These are phyloP conservation scores for Umbilicaria muhlenbergii DNA, from an alignment of 495 filamentous ascomycete species.

Conservation along the genomic window DNA sequence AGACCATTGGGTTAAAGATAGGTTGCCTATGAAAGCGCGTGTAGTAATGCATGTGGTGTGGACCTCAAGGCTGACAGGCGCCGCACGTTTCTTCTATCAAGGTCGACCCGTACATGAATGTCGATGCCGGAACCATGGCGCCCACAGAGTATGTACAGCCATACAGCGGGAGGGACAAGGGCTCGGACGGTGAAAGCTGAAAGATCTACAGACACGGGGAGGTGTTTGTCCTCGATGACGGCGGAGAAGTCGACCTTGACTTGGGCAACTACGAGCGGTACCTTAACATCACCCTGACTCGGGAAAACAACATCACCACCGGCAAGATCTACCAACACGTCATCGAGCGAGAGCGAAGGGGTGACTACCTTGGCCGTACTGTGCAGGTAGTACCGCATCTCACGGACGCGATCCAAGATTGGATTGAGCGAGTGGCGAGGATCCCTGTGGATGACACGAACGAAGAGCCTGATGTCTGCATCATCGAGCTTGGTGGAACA, in stretches of 20 bases:
- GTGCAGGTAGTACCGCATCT: conserved; percentile 91
- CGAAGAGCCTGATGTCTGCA: conserved; percentile 80
- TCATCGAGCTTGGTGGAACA: conserved; percentile 66
- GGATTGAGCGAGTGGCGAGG: conserved; percentile 75
- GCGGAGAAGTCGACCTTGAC: conserved; percentile 79
- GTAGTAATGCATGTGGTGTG: conserved; percentile 5
- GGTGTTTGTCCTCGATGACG: conserved; percentile 58
- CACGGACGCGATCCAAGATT: conserved; percentile 80
- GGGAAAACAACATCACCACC: conserved; percentile 86
- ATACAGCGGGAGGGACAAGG: neutral
- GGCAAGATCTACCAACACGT: conserved; percentile 90
- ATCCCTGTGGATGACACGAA: conserved; percentile 78
- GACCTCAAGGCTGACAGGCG: conserved; percentile 17
- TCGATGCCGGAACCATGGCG: conserved; percentile 73
- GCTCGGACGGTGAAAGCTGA: conserved; percentile 21
- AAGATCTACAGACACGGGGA: conserved; percentile 45
- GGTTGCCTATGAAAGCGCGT: conserved; percentile 11
- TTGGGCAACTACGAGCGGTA: conserved; percentile 93
- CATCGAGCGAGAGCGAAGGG: conserved; percentile 60
- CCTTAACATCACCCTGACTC: conserved; percentile 51
- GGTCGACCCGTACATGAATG: conserved; percentile 71
- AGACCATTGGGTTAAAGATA: conserved; percentile 65
- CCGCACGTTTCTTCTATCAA: conserved; percentile 47
- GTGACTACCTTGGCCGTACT: conserved; percentile 81
- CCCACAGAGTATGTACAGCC: conserved; percentile 51